phyloP scores from a whole-genome alignment of 768 basidiomycete genomes.

The Cubamyces sp. region DNA sequence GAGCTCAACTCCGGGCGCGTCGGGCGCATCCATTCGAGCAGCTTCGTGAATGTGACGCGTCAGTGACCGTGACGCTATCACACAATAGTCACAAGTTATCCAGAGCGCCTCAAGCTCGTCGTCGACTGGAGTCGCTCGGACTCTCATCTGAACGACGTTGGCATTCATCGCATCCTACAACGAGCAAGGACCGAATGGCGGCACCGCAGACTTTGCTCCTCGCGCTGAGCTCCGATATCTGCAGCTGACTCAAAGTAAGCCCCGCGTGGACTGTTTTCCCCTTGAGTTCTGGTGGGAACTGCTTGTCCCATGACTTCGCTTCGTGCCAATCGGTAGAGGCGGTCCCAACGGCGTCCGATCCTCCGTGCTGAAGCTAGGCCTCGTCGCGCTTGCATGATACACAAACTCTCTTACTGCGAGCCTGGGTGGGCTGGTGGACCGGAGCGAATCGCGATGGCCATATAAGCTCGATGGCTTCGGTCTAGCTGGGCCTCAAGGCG shows the following conservation, averaged over 20 bases:
- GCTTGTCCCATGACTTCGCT: neutral
- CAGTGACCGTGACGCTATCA: no score
- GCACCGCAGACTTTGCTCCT: no score
- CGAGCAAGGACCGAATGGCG: no score
- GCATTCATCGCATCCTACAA: no score
- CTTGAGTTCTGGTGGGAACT: neutral
- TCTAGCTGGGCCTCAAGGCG: no score
- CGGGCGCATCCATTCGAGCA: neutral
- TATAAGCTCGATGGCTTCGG: neutral
- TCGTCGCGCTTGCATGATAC: neutral
- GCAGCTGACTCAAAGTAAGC: no score
- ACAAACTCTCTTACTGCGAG: neutral
- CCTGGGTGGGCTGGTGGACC: no score
- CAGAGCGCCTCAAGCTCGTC: no score
- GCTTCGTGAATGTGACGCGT: neutral
- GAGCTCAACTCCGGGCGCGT: conserved; percentile 4
- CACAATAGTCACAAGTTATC: no score
- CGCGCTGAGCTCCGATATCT: no score
- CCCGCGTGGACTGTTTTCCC: neutral
- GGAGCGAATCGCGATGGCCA: neutral
- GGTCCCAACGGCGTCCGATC: neutral
- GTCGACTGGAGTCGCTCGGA: no score
- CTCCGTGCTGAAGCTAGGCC: neutral
- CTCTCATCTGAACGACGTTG: no score
- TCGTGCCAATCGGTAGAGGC: neutral